Base-by-base conservation (phyloP, 257 asterid species). In the Solanum sitiens region DNA sequence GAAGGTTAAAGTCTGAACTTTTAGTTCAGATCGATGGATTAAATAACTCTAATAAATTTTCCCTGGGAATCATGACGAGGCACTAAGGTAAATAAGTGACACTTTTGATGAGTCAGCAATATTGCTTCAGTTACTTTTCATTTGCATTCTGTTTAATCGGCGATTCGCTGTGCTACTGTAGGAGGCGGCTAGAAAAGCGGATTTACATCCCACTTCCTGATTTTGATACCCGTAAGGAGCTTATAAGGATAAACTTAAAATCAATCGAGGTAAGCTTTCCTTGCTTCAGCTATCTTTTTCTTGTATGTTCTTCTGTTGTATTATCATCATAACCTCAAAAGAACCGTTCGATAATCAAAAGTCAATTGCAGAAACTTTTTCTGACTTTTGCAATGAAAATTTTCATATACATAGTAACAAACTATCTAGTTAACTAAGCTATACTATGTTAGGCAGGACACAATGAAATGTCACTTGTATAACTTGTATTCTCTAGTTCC, bases 171-270 rank as follows among this genome's bases (percentile, higher is more conserved):
- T 89, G 76, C 39, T 53, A 89, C 87, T 91, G 89, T 92, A 94
- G 98, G 98, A 93, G 98, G 95, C 95, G 98, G 87, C 91, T 96
- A 91, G 99, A 94, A 92, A 96, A 96, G 92, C 88, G 98, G 84
- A 94, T 95, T 72, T 94, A 95, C 92, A 96, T 95, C 87, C 98
- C 98, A 8, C 93, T 96, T 79, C 98, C 99, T 71, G 92, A 89
- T 91, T 94, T 96, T 70, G 96, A 95, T 90, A 89, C 92, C 89
- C 98, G 98, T 9, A 96, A 95, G 93, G 98, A 93, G 90, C 98
- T 96, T 76, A 94, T 95, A 90, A 90, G 92, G 73, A 96, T 95
- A 90, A 95, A 95, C 92, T 83, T 96, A 90, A 95, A 95, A 92
- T 91, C 95, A 53, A 94, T 96, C 73, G 94, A 93, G 99, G 99